Base-by-base conservation (phyloP, 202 grass and related monocot species). In the Saccharum hybrid region DNA sequence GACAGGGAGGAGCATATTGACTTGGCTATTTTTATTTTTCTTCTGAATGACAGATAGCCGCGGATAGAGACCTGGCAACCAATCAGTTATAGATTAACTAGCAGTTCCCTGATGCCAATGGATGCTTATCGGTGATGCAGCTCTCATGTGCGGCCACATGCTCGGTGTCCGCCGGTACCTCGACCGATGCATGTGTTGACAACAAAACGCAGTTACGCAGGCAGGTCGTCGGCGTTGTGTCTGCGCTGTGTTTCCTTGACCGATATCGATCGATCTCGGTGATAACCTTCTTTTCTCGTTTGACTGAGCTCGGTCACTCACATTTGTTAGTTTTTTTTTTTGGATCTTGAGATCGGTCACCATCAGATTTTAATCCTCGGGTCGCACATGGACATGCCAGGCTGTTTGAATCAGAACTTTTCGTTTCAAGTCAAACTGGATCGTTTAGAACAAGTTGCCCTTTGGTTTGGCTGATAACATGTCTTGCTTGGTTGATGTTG, bases 71-170 rank as follows among this genome's bases (percentile, higher is more conserved):
- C 79, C 56, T 59, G n/a, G 2, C n/a, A 59, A 59, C 54, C 54
- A 59, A 59, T 59, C 54, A 22, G 52, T 19, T 0, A 56, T n/a
- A 56, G 18, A 57, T 57, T 21, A 57, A 3, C 19, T 21, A 57
- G 12, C 43, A n/a, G 15, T 13, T 43, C 1, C 10, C 51, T 31
- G 78, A 59, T 64, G 74, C 19, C 69, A 68, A 68, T 86, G 79
- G 84, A 56, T 65, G 69, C 68, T 79, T 28, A 28, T 71, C 61
- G 59, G 36, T 34, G 74, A 83, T 59, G 57, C 41, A 52, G 42
- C 62, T 68, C 63, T 75, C 89, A 94, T 89, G 89, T 91, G 92
- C 87, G 52, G 14, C 63, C 89, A 86, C 87, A 92, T 90, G 89
- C 60, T 16, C 8, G 16, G 61, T 91, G 87, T 91, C 87, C 57